A percentile compares a stretch with the other conserved stretches of the same genome.
Evolutionary conservation across 352 stramenopile species (phyloP).

Genomic region (Pythium guiyangense): DNA sequence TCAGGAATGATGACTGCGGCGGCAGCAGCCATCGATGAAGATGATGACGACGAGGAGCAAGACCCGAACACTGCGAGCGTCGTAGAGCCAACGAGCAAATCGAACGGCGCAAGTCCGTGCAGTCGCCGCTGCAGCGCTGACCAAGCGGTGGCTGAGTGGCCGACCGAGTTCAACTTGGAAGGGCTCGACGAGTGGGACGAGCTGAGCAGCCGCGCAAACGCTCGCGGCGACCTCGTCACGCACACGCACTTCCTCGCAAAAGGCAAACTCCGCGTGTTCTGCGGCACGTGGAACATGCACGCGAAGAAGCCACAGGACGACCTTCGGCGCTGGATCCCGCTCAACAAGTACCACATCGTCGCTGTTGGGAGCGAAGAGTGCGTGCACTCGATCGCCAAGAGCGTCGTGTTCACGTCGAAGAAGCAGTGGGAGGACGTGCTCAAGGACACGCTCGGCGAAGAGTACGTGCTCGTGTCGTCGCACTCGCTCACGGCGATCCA

Average conservation of each 20-base stretch:
- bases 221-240: conserved; percentile 25
- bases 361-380: conserved; percentile 92
- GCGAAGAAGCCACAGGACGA: conserved; percentile 62
- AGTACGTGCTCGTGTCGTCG: conserved; percentile 88
- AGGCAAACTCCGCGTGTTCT: conserved; percentile 64
- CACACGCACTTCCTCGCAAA: conserved; percentile 31
- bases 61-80: too few relatives aligned
- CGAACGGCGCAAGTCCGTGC: not conserved
- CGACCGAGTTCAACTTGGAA: conserved; percentile 49
- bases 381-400: conserved; percentile 90
- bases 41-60: not conserved
- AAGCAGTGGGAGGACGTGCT: conserved; percentile 77
- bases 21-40: not conserved
- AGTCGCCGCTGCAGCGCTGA: conserved; percentile 3
- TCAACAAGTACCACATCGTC: conserved; percentile 86
- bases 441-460: conserved; percentile 46
- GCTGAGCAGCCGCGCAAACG: conserved; percentile 24
- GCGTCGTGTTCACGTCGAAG: conserved; percentile 91
- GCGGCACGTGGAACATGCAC: conserved; percentile 85
- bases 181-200: conserved; percentile 44
- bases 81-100: too few relatives aligned
- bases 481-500: conserved; percentile 93
- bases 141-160: conserved; percentile 34
- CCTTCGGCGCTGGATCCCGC: conserved; percentile 60
- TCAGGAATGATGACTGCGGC: not conserved